Evolutionary conservation across 305 asterid genomes (phyloP).

Genomic region (Solanum hybrid): DNA sequence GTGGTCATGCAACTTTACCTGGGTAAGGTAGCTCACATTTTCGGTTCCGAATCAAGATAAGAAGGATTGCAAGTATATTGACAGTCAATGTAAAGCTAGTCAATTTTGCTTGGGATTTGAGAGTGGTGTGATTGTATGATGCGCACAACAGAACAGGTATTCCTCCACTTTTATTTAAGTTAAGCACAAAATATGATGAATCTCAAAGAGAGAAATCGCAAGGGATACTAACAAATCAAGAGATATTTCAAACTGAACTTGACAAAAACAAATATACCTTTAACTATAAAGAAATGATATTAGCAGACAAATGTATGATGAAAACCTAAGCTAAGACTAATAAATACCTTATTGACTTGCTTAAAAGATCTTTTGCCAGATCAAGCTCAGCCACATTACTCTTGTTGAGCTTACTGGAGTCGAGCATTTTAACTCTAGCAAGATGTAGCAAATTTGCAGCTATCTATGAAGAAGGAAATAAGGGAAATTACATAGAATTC

Average conservation of each 20-base stretch:
- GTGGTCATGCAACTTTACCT: not conserved
- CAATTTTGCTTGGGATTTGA: not conserved
- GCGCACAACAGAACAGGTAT: not conserved
- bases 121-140: not conserved
- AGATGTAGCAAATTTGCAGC: constrained; percentile 70
- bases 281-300: not conserved
- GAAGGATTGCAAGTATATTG: not conserved
- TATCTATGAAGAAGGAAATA: constrained; percentile 33
- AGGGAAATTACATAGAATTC: not conserved
- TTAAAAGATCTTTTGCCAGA: constrained; percentile 48
- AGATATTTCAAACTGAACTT: not conserved
- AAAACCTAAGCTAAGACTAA: constrained; percentile 2
- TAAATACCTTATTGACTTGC: constrained; percentile 52
- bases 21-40: not conserved
- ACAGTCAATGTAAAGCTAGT: not conserved
- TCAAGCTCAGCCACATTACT: constrained; percentile 44
- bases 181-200: not conserved
- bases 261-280: not conserved
- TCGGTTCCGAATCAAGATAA: not conserved
- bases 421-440: constrained; percentile 62
- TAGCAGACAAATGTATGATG: not conserved
- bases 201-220: not conserved
- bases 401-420: constrained; percentile 43
- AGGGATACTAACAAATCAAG: not conserved
- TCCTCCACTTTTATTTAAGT: not conserved